These are phyloP conservation scores for Quercus tomentella DNA, from an alignment of 331 rosid species.

Conservation along the genomic window DNA sequence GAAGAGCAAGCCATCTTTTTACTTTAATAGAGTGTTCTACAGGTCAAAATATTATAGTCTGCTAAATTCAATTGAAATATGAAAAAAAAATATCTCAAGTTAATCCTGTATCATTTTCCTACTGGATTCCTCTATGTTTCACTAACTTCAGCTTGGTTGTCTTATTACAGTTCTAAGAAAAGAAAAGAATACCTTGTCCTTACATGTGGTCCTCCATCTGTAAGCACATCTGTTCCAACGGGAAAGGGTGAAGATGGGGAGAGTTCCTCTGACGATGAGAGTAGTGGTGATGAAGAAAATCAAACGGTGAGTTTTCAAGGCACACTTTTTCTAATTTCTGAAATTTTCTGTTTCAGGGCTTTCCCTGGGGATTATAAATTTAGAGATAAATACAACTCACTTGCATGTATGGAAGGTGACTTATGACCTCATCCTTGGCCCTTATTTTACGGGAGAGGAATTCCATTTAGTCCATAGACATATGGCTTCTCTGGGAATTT, in stretches of 20 bases:
- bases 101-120: background rate
- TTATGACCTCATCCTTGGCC: background rate
- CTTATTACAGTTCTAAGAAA: slow-evolving; percentile 64
- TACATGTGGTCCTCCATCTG: slow-evolving; percentile 66
- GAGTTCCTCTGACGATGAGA: slow-evolving; percentile 57
- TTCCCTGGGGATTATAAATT: background rate
- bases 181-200: slow-evolving; percentile 90
- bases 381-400: background rate
- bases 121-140: background rate
- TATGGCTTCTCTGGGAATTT: background rate
- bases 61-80: background rate
- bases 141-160: slow-evolving; percentile 18
- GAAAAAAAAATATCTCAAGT: background rate
- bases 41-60: background rate
- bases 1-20: background rate
- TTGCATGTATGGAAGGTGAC: background rate
- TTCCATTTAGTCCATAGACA: background rate
- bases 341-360: background rate
- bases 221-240: slow-evolving; percentile 30
- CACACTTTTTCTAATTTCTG: background rate
- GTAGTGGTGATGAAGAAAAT: slow-evolving; percentile 60
- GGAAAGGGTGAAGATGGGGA: slow-evolving; percentile 57
- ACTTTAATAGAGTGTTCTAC: background rate
- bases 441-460: background rate
- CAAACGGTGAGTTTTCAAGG: slow-evolving; percentile 44